Base-by-base conservation (phyloP, 805 yeast species). In the Lachancea quebecensis region DNA sequence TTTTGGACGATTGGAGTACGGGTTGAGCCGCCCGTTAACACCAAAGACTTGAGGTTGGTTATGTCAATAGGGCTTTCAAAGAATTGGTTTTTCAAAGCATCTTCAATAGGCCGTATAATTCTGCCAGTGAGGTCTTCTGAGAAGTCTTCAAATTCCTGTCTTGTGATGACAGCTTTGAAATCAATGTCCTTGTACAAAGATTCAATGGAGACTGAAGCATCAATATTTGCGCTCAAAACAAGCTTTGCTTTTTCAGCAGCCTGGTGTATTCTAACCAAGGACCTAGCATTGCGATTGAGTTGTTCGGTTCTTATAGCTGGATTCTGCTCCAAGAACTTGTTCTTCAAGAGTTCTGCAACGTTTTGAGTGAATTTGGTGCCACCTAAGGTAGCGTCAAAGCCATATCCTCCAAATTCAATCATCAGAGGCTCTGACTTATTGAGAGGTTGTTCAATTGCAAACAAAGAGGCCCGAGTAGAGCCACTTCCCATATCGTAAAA, bases 401-500 rank as follows among this genome's bases (percentile, higher is more conserved):
- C 89, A 49, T 81, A 77, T 28, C 88, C 89, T 58, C 81, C 84
- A 25, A 87, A 74, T 33, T 79, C 83, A 33, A 89, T 68, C n/a
- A 50, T 53, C 16, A 68, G 51, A 1, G 71, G 70, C 9, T 73
- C 64, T 9, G 71, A 68, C 30, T 70, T 69, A 21, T 69, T 69
- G 39, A 60, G 62, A 15, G 65, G 61, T 17, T 77, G 76, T 14
- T 66, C 63, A 50, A 82, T 71, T 0, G 90, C 79, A 41, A 89
- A 49, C n/a, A 93, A 67, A 0, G 98, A 85, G 1, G 95, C 95
- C 45, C 82, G 78, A 0, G 95, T 85, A 0, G 95, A 82, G 1
- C 95, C 95, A 4, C 96, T 91, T 39, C 99, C 99, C 77, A 85
- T 77, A 62, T 93, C 99, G 60, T 82, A 88, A 31, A 93, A 75